Evolutionary conservation across 1,284 basidiomycete species (phyloP), one percentile per base, ranked within the genome.

Genomic region (Hypsizygus ulmarius): DNA sequence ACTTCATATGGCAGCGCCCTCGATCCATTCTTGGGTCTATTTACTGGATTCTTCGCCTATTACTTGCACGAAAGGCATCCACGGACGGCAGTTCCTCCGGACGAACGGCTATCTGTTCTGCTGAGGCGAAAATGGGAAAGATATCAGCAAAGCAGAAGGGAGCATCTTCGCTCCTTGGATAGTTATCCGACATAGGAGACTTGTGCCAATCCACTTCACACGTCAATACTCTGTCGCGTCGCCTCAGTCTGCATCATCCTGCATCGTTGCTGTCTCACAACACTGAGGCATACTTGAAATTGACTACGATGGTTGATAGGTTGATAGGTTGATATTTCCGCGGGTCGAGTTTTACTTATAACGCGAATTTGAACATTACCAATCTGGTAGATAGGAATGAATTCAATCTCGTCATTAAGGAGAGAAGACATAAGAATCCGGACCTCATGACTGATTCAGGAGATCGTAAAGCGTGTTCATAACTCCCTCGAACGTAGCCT

Each of bases 41-140:
- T 92, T 64, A 93, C 91, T 1, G 89, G 92, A 14, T 65, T 85
- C 36, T 70, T 93, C 36, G 92, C 92, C 1, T 94, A 84, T 65
- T 83, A 90, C 63, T 78, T 95, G 16, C 81, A 89, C 67, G 91
- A 94, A 65, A 87, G 76, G 33, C 85, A 94, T 65, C 92, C 92
- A 4, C 81, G 91, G 42, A 89, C 85, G 1, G 83, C 80, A 8
- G 76, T 85, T 11, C 71, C 79, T 1, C 70, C 75, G n/a, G 82
- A 86, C 6, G 76, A 90, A 54, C 80, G 77, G 28, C 69, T 95
- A 16, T 52, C 64, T 5, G 72, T 78, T 39, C 77, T 95, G 30
- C 50, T 86, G 12, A 67, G 61, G 16, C 93, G 91, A 90, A 91
- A 88, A 65, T 81, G 77, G 74, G 58, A 57, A 3, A 69, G 68